Percentiles rank a stretch among this genome's conserved stretches.
Evolutionary conservation across 1,284 basidiomycete genomes (phyloP).

Genomic region (Pseudozyma tsukubaensis): DNA sequence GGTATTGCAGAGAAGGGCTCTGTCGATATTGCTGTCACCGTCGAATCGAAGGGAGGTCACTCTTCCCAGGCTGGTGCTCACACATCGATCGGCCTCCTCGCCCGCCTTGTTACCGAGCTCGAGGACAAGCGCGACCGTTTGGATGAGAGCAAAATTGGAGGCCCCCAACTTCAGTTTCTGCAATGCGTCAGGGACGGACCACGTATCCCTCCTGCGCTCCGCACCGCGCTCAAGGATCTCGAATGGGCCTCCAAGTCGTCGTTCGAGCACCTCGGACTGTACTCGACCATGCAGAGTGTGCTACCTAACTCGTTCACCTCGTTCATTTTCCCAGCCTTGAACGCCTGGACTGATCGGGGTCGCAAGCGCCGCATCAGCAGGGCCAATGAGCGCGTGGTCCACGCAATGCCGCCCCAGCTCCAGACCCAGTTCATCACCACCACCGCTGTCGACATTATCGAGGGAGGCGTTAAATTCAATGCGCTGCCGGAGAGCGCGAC

Average conservation of each 20-base stretch:
- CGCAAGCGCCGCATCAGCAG: conserved; percentile 31
- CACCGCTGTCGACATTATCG: conserved; percentile 77
- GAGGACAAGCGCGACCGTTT: conserved; percentile 43
- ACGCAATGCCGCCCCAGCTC: conserved; percentile 40
- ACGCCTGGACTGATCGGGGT: conserved; percentile 35
- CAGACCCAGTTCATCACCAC: conserved; percentile 75
- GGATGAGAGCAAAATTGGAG: conserved; percentile 34
- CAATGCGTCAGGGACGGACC: conserved; percentile 73
- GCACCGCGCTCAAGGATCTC: conserved; percentile 69
- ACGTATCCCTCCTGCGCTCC: conserved; percentile 70
- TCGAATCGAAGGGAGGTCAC: conserved; percentile 75
- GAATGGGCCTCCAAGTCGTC: conserved; percentile 50
- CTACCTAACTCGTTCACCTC: conserved; percentile 34
- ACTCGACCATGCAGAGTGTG: conserved; percentile 21
- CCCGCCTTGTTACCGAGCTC: conserved; percentile 36
- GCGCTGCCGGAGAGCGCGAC: conserved; percentile 75
- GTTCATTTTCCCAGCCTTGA: conserved; percentile 23
- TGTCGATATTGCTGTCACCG: conserved; percentile 64
- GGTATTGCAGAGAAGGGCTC: conserved; percentile 78
- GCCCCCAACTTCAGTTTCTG: conserved; percentile 69
- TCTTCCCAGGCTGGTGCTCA: conserved; percentile 70
- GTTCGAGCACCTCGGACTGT: conserved; percentile 23
- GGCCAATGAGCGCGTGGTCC: conserved; percentile 23
- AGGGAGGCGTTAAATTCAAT: conserved; percentile 78
- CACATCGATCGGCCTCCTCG: conserved; percentile 44